Conservation (phyloP, 306 rosid genomes). For the barrel medic (Medicago truncatula) region MtrunA17r5.0-ANR NC_053048.1:39914501-39915000, state of each 20-base stretch:
- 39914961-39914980: too few species aligned
- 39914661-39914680: conserved; percentile 20
- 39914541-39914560: conserved; percentile 46
- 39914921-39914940: too few species aligned
- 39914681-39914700: not conserved
- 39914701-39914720: conserved; percentile 14
- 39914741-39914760: not conserved
- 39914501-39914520: conserved; percentile 36
- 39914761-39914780: not conserved
- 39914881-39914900: too few species aligned
- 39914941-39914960: too few species aligned
- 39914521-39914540: conserved; percentile 42
- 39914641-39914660: conserved; percentile 35
- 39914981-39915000: too few species aligned
- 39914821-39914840: too few species aligned
- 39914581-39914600: conserved; percentile 48
- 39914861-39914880: too few species aligned
- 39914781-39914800: too few species aligned
- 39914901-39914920: too few species aligned
- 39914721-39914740: not conserved
- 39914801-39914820: too few species aligned
- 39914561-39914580: conserved; percentile 47
- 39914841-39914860: too few species aligned
- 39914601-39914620: conserved; percentile 34
- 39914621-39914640: conserved; percentile 30